Evolutionary conservation across 2,329 filamentous ascomycete genomes (phyloP).

Genomic region (Colletotrichum sansevieriae): DNA sequence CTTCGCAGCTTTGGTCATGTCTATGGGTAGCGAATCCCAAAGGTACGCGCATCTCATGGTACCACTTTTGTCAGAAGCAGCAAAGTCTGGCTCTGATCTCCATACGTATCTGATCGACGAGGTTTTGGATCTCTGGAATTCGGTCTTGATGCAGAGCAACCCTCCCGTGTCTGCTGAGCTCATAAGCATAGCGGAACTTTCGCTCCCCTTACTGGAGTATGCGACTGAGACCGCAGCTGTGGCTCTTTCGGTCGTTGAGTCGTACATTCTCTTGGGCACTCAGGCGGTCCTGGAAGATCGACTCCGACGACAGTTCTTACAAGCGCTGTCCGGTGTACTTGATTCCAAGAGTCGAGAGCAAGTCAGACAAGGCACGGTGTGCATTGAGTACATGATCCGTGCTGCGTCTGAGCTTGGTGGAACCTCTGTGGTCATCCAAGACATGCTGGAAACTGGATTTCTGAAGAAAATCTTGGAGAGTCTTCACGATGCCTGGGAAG

Average conservation of each 20-base stretch:
- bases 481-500: conserved; percentile 77
- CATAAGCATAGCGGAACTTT: conserved; percentile 71
- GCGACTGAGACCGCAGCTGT: conserved; percentile 73
- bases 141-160: conserved; percentile 76
- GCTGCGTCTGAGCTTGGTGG: conserved; percentile 73
- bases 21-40: conserved; percentile 83
- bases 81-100: conserved; percentile 80
- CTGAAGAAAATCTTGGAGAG: conserved; percentile 73
- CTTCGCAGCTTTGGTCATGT: conserved; percentile 85
- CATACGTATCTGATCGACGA: conserved; percentile 91
- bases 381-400: conserved; percentile 75
- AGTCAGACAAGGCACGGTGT: conserved; percentile 68
- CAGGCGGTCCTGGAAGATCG: conserved; percentile 72
- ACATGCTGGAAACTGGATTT: conserved; percentile 74
- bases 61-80: conserved; percentile 84
- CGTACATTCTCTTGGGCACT: conserved; percentile 78
- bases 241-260: conserved; percentile 75
- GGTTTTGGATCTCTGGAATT: conserved; percentile 88
- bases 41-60: conserved; percentile 85
- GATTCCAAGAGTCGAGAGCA: conserved; percentile 69
- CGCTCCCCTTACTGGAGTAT: conserved; percentile 75
- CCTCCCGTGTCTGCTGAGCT: conserved; percentile 72
- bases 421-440: conserved; percentile 70
- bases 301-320: conserved; percentile 64
- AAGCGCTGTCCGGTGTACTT: conserved; percentile 63